phyloP scores from a whole-genome alignment of 2,329 filamentous ascomycete genomes.

The Claviceps sp. region DNA sequence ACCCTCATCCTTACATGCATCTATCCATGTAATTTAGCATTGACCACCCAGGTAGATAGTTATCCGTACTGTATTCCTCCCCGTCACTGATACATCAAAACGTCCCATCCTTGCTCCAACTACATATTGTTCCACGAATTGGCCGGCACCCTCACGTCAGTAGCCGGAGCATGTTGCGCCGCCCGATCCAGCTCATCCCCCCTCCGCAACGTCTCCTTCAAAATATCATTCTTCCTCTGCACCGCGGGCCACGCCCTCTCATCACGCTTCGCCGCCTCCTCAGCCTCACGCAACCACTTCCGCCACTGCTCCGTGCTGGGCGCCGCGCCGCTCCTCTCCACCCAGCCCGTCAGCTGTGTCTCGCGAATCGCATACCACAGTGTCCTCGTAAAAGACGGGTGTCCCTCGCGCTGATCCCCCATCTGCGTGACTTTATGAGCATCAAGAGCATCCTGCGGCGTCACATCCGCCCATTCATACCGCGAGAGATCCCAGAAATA shows the following conservation, averaged over 20 bases:
- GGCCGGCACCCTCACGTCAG: constrained; percentile 12
- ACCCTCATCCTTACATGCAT: too few species aligned
- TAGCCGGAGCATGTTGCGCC: constrained; percentile 17
- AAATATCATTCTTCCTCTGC: constrained; percentile 33
- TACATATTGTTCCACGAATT: constrained; percentile 6
- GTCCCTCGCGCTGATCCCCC: constrained; percentile 23
- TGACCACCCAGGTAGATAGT: not conserved
- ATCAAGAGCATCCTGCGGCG: constrained; percentile 22
- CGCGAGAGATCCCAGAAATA: constrained; percentile 45
- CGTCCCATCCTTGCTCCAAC: constrained; percentile 12
- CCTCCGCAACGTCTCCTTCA: constrained; percentile 19
- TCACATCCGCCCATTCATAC: constrained; percentile 31
- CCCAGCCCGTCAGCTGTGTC: constrained; percentile 39
- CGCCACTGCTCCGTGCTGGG: constrained; percentile 40
- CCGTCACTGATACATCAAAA: constrained; percentile 8
- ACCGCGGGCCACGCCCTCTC: constrained; percentile 33
- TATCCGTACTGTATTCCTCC: not conserved
- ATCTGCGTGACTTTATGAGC: constrained; percentile 20
- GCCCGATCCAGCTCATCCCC: constrained; percentile 13
- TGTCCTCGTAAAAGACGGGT: constrained; percentile 39
- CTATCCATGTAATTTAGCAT: too few species aligned
- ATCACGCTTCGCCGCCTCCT: constrained; percentile 20
- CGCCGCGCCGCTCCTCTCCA: constrained; percentile 34
- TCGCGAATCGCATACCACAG: constrained; percentile 46
- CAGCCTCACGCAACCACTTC: constrained; percentile 37